A percentile compares a stretch with the other conserved stretches of the same genome.
These are phyloP conservation scores for Boletus rufocinnamomeus DNA, from an alignment of 768 basidiomycete species.

Conservation along the genomic window DNA sequence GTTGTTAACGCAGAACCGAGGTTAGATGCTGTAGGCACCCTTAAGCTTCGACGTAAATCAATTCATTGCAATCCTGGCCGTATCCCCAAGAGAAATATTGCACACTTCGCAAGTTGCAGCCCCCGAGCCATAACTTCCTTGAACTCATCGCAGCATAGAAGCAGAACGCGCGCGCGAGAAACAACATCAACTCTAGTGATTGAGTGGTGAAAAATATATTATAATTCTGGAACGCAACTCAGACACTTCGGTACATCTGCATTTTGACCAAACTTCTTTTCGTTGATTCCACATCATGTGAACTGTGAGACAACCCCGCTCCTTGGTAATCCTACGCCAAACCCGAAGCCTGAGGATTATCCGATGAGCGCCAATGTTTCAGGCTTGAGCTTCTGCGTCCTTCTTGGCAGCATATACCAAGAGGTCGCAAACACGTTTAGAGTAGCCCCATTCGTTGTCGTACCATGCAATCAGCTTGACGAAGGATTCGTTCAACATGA, in stretches of 20 bases:
- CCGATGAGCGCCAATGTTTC: background rate
- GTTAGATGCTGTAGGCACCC: background rate
- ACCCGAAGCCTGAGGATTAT: background rate
- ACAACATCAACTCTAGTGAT: background rate
- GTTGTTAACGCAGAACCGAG: background rate
- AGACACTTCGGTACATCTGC: slow-evolving; percentile 18
- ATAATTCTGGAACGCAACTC: slow-evolving; percentile 1
- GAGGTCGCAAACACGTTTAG: slow-evolving; percentile 88
- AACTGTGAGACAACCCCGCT: background rate
- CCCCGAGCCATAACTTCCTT: background rate
- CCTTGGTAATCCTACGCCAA: slow-evolving; percentile 20
- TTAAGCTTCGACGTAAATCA: background rate
- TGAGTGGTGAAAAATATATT: slow-evolving; percentile 10
- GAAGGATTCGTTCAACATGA: slow-evolving; percentile 88
- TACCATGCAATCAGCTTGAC: slow-evolving; percentile 98
- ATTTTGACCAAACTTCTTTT: slow-evolving; percentile 1
- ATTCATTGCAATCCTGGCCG: background rate
- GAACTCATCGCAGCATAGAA: background rate
- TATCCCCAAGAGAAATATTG: background rate
- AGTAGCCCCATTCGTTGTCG: slow-evolving; percentile 96
- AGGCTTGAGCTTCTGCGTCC: slow-evolving; percentile 46
- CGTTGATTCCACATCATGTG: slow-evolving; percentile 1
- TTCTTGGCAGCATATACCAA: slow-evolving; percentile 76
- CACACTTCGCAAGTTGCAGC: background rate
- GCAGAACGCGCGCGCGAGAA: background rate